These are phyloP conservation scores for Podila epicladia DNA, from an alignment of 192 early-diverging fungal genomes.

Conservation along the genomic window DNA sequence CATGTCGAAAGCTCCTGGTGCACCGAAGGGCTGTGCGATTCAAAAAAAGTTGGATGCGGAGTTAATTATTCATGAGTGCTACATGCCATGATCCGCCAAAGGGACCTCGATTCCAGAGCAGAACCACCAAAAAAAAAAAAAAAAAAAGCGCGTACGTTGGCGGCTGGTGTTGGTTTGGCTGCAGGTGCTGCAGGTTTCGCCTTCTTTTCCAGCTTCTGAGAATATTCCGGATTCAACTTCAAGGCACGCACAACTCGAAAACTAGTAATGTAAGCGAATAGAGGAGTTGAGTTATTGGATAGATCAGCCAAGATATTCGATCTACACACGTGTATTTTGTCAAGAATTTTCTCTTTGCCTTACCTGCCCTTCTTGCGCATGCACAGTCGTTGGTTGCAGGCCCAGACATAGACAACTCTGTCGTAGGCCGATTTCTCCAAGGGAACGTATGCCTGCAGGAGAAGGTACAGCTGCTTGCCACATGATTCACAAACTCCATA, in stretches of 20 bases:
- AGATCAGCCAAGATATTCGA: background rate
- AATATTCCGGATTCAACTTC: slow-evolving; percentile 69
- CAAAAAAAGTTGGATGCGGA: background rate
- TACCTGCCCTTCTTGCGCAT: slow-evolving; percentile 75
- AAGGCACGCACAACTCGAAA: slow-evolving; percentile 71
- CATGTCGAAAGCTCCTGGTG: slow-evolving; percentile 35
- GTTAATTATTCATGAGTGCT: background rate
- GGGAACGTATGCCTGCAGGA: slow-evolving; percentile 81
- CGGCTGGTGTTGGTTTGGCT: slow-evolving; percentile 2
- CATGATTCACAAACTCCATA: slow-evolving; percentile 66
- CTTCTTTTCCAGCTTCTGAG: slow-evolving; percentile 61
- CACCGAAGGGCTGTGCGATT: slow-evolving; percentile 27
- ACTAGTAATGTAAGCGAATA: slow-evolving; percentile 33
- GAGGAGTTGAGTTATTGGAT: background rate
- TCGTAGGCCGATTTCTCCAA: slow-evolving; percentile 75
- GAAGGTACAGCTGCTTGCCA: slow-evolving; percentile 65
- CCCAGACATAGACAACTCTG: slow-evolving; percentile 83
- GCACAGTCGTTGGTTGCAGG: slow-evolving; percentile 80
- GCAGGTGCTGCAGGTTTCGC: slow-evolving; percentile 17
- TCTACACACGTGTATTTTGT: background rate
- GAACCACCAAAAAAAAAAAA: no score
- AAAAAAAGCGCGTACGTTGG: slow-evolving; percentile 21
- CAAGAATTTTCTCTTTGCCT: background rate
- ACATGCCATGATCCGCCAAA: background rate
- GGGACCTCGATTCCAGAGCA: background rate